Base-by-base conservation (phyloP, 2,329 filamentous ascomycete genomes). In the Penicillium sp. region DNA sequence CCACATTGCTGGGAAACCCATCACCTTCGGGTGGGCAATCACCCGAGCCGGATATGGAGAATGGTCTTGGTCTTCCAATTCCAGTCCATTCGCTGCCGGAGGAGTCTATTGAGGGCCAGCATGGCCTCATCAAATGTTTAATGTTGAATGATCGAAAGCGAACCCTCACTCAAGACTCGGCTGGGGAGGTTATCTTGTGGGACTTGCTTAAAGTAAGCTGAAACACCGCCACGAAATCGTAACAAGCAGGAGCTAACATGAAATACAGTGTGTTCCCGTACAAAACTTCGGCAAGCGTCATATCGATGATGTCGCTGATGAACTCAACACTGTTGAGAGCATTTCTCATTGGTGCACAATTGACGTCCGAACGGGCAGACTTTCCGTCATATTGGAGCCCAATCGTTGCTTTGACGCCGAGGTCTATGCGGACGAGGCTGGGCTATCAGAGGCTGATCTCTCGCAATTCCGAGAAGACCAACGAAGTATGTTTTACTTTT, bases 371-470 rank as follows among this genome's bases (percentile, higher is more conserved):
- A 97, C 92, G 4, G 94, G 94, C 31, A 90, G 89, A 56, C 77
- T 99, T 49, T 92, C 91, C 2, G 92, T 96, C 3, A 87, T 95
- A 16, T 73, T 99, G 16, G 94, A 99, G 67, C 90, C 92, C 36
- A 95, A 94, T 65, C 95, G 95, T 62, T 96, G 92, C 69, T 99
- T 99, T 63, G 94, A 99, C 72, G 94, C 92, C 14, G 94, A 99
- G 67, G 88, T 96, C 71, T 99, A 99, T 69, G 92, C 91, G 1
- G 94, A 99, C 68, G 92, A 97, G 72, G 76, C 95, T 31, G 79
- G 85, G 36, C 62, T 92, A 48, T 81, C 58, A 24, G 38, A 52
- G 6, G 41, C 88, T 10, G 86, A 90, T 56, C 77, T 83, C n/a
- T 78, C 88, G 16, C 87, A 92, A 11, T 96, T 96, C 66, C 81